Evolutionary conservation across 176 grass and related monocot species (phyloP).

Genomic region (Zizania latifolia): DNA sequence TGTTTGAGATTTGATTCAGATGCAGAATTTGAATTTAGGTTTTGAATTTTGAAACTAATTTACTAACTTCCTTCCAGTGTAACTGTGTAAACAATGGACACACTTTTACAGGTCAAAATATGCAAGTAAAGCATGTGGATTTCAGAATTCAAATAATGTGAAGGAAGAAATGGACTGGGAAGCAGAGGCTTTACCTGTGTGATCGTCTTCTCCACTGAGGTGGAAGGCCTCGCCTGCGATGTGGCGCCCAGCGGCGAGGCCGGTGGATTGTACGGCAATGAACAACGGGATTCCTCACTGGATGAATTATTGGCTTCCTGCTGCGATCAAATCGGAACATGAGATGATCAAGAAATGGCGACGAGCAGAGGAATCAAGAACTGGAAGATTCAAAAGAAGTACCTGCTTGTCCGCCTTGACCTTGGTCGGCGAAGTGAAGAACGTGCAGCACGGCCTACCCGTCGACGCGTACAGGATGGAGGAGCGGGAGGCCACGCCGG

Average conservation of each 20-base stretch:
- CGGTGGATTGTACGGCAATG: background rate
- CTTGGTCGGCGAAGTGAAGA: constrained; percentile 15
- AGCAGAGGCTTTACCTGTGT: background rate
- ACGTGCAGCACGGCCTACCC: constrained; percentile 15
- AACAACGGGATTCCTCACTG: constrained; percentile 5
- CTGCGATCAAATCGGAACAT: background rate
- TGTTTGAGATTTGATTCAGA: no score
- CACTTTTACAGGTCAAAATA: background rate
- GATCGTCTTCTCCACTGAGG: background rate
- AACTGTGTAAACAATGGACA: background rate
- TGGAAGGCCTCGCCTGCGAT: constrained; percentile 5
- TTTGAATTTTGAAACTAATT: background rate
- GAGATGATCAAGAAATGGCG: background rate
- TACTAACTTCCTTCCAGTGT: no score
- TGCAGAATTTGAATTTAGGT: background rate
- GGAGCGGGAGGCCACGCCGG: constrained; percentile 7
- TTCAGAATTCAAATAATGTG: background rate
- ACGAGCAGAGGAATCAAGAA: constrained; percentile 8
- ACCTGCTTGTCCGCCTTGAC: constrained; percentile 21
- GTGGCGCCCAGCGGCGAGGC: background rate
- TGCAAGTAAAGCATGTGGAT: background rate
- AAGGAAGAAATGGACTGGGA: background rate
- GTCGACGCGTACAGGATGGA: background rate
- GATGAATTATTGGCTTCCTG: constrained; percentile 10
- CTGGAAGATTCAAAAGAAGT: background rate